phyloP scores from a whole-genome alignment of 257 asterid species.

The Przewalskia tangutica region DNA sequence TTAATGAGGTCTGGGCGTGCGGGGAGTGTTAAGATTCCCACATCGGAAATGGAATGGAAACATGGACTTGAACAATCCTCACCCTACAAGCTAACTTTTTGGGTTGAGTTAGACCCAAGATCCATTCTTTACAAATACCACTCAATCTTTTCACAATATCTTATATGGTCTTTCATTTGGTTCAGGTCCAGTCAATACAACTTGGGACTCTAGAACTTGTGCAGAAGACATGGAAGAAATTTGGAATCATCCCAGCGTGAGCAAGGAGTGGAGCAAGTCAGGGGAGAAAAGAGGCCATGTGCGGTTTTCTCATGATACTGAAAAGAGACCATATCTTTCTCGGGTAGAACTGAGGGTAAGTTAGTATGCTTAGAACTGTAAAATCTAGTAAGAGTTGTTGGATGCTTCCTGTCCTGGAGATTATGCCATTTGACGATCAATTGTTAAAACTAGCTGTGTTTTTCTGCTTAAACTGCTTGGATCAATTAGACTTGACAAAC shows the following conservation, averaged over 20 bases:
- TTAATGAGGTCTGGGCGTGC: too few relatives aligned
- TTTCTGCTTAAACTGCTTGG: not conserved
- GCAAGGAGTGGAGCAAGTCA: conserved; percentile 77
- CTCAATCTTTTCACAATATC: not conserved
- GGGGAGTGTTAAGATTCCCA: too few relatives aligned
- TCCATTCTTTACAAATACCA: too few relatives aligned
- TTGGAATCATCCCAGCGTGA: conserved; percentile 62
- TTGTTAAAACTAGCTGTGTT: not conserved
- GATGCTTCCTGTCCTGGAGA: not conserved
- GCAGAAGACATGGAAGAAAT: conserved; percentile 73
- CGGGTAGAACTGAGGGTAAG: conserved; percentile 76
- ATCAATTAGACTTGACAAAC: not conserved
- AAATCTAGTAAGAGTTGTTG: not conserved
- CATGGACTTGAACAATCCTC: too few relatives aligned
- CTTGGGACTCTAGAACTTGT: conserved; percentile 89
- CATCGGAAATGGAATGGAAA: too few relatives aligned
- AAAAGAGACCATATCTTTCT: conserved; percentile 73
- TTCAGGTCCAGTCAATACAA: conserved; percentile 33
- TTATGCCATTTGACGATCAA: not conserved
- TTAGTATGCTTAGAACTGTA: not conserved
- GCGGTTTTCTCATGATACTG: conserved; percentile 62
- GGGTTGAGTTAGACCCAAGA: too few relatives aligned
- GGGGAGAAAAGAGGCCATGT: conserved; percentile 81
- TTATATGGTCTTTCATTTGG: not conserved
- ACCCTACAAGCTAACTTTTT: too few relatives aligned